These are phyloP conservation scores for Colletotrichum godetiae DNA, from an alignment of 2,329 filamentous ascomycete genomes.

Conservation along the genomic window DNA sequence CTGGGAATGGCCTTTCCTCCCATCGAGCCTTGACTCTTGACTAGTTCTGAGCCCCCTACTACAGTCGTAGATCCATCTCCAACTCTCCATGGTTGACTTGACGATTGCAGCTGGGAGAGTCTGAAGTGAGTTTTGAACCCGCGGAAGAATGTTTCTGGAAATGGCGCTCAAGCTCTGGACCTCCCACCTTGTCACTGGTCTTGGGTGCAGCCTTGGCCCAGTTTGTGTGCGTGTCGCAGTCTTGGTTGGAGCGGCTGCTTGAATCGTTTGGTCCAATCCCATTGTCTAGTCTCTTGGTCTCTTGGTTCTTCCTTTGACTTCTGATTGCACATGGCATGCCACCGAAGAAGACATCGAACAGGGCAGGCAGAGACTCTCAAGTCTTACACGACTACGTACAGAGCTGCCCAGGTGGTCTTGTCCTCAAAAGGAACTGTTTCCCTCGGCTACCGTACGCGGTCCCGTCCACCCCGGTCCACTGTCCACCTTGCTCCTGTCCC, in stretches of 20 bases:
- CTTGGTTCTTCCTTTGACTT: neutral
- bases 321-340: neutral
- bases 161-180: neutral
- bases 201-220: neutral
- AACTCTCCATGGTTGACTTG: neutral
- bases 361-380: no score
- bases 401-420: no score
- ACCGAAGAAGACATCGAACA: neutral
- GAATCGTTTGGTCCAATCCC: neutral
- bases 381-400: no score
- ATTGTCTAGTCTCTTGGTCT: neutral
- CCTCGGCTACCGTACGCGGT: neutral
- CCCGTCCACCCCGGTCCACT: neutral
- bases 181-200: neutral
- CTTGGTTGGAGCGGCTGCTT: neutral
- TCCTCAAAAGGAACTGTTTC: neutral
- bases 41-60: neutral
- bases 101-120: neutral
- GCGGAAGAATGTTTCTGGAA: conserved; percentile 31
- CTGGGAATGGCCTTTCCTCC: neutral
- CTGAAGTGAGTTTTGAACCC: neutral
- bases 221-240: neutral
- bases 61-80: neutral
- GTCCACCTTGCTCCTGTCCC: no score
- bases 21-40: neutral